Conservation (phyloP, 2,329 filamentous ascomycete genomes). For the Fusarium xyrophilum region DNA sequence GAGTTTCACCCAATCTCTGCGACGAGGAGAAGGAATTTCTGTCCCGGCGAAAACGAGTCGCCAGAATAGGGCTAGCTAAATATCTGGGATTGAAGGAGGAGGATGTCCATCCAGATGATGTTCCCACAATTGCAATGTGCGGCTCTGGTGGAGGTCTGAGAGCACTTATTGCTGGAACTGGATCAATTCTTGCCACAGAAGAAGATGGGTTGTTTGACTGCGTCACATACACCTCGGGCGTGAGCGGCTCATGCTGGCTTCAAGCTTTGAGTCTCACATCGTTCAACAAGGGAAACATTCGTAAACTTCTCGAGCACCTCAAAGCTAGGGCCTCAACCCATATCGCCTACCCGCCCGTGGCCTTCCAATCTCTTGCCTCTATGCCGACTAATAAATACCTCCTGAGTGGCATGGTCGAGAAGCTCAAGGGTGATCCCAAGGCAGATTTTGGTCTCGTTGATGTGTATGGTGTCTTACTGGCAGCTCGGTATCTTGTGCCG, state of each 20-base stretch:
- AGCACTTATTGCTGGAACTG: conserved; percentile 87
- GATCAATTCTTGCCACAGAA: conserved; percentile 82
- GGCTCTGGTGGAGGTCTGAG: conserved; percentile 91
- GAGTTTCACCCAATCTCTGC: conserved; percentile 82
- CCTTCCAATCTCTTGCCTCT: conserved; percentile 80
- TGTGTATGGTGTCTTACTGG: conserved; percentile 86
- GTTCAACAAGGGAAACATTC: conserved; percentile 71
- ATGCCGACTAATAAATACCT: conserved; percentile 94
- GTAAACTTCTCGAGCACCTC: conserved; percentile 79
- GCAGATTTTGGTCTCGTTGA: conserved; percentile 92
- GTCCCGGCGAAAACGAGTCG: conserved; percentile 70
- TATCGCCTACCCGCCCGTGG: conserved; percentile 89
- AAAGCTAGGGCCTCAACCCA: conserved; percentile 86
- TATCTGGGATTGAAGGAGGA: conserved; percentile 81
- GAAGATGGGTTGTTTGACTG: conserved; percentile 93
- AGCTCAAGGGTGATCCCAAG: conserved; percentile 73
- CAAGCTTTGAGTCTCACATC: conserved; percentile 82
- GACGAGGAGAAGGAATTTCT: conserved; percentile 81
- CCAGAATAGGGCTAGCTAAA: conserved; percentile 75
- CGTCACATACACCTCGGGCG: conserved; percentile 91
- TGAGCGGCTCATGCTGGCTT: conserved; percentile 96
- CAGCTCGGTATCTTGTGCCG: conserved; percentile 81
- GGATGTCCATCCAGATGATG: conserved; percentile 89
- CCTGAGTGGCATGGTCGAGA: conserved; percentile 87
- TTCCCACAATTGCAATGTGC: conserved; percentile 92